These are phyloP conservation scores for Asclepias syriaca DNA, from an alignment of 257 asterid genomes.

Conservation along the genomic window DNA sequence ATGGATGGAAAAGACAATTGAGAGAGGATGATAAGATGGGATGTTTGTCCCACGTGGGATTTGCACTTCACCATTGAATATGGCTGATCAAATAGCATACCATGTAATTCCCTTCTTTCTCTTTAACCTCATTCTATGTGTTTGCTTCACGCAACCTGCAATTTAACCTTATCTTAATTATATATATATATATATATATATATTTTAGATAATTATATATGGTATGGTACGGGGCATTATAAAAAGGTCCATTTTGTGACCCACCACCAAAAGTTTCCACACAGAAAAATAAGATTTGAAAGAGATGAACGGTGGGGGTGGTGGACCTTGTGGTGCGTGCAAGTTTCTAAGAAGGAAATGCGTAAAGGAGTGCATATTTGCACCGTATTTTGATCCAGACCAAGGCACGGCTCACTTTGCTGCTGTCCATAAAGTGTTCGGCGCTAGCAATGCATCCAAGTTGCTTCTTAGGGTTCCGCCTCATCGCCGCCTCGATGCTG, in stretches of 20 bases:
- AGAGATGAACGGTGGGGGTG: constrained; percentile 24
- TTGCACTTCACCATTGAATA: not conserved
- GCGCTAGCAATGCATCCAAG: constrained; percentile 43
- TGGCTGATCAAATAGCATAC: too few relatives aligned
- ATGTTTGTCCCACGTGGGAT: constrained; percentile 48
- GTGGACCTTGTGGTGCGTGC: constrained; percentile 43
- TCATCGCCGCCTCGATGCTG: constrained; percentile 34
- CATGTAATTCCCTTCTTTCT: not conserved
- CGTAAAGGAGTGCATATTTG: constrained; percentile 34
- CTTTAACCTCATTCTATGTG: constrained; percentile 21
- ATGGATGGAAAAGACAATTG: constrained; percentile 66
- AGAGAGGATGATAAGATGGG: constrained; percentile 39
- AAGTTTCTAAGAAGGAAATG: constrained; percentile 40
- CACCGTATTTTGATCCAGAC: constrained; percentile 37
- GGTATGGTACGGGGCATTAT: not conserved
- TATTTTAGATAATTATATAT: too few relatives aligned
- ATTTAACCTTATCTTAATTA: too few relatives aligned
- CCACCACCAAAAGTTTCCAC: constrained; percentile 48
- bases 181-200: too few relatives aligned
- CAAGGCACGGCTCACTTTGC: constrained; percentile 39
- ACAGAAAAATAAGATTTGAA: not conserved
- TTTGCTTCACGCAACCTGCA: constrained; percentile 67
- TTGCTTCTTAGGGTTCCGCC: constrained; percentile 25
- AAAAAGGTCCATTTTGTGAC: constrained; percentile 25
- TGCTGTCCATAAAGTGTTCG: constrained; percentile 41